Evolutionary conservation across 805 yeast species (phyloP).

Genomic region (Hanseniaspora vineae): DNA sequence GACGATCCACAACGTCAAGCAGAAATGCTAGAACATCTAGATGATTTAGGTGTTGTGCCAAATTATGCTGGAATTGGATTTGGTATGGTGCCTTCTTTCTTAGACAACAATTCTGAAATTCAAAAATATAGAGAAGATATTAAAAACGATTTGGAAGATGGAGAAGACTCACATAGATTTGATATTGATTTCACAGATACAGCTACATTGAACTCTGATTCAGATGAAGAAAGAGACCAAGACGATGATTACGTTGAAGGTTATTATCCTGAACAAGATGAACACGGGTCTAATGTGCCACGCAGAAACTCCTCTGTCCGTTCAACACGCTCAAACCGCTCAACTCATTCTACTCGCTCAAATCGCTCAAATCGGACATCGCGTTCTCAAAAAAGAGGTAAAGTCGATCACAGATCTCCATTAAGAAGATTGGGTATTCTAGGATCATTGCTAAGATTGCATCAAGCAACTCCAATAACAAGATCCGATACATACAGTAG

Average conservation of each 20-base stretch:
- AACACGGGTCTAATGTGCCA: too few species aligned
- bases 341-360: too few species aligned
- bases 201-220: neutral
- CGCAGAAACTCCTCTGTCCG: too few species aligned
- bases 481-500: constrained; percentile 3
- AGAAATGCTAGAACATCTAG: constrained; percentile 1
- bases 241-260: neutral
- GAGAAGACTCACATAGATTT: constrained; percentile 3
- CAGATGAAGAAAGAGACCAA: neutral
- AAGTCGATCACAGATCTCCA: neutral
- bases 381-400: neutral
- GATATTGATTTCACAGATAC: constrained; percentile 2
- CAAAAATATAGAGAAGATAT: constrained; percentile 5
- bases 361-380: too few species aligned
- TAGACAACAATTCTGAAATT: constrained; percentile 4
- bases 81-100: constrained; percentile 3
- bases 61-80: constrained; percentile 1
- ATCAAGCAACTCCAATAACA: constrained; percentile 32
- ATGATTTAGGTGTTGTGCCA: constrained; percentile 1
- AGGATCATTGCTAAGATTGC: constrained; percentile 61
- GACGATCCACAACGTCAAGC: constrained; percentile 3
- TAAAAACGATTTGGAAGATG: constrained; percentile 5
- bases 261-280: neutral
- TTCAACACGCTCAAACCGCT: too few species aligned
- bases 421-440: constrained; percentile 66